Base-by-base conservation (phyloP, 176 grass and related monocot species). In the Bonia amplexicaulis region DNA sequence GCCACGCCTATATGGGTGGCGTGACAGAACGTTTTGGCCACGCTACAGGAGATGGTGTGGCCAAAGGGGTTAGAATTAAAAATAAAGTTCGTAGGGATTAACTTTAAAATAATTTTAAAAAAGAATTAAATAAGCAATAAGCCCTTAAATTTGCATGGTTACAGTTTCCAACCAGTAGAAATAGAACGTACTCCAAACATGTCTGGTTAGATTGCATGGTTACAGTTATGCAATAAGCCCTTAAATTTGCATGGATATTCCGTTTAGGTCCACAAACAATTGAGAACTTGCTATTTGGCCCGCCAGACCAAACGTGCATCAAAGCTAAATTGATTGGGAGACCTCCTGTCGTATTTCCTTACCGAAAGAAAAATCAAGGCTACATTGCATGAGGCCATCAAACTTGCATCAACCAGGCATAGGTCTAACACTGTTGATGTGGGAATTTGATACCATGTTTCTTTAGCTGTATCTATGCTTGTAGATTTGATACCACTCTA, bases 391-490 rank as follows among this genome's bases (percentile, higher is more conserved):
- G 41, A 33, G 40, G 42, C 16, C 52, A 76, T 63, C 22, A 60
- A 80, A 80, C 33, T 20, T 70, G 67, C 67, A 82, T 71, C 55
- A 72, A 82, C 41, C 26, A 82, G 35, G 46, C 53, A 49, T 69
- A 80, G 40, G 37, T 44, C 20, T 11, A 11, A 26, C 54, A 79
- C 74, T 46, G 74, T 22, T n/a, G 55, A 20, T 11, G 20, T 58
- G 55, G 55, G 55, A 58, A 58, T 58, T 58, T n/a, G 55, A 58
- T 58, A 52, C 54, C 42, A 71, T 71, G 70, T 27, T 80, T 76
- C 77, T 73, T 86, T 44, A 80, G 20, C 84, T 86, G 84, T 80
- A 73, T 71, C 70, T 62, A 63, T 73, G 67, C 67, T 55, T 73
- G 81, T 23, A 71, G 42, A 76, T 85, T 77, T 89, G 64, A 62